Evolutionary conservation across 2,329 filamentous ascomycete species (phyloP), one percentile per base, ranked within the genome.

Genomic region (Colletotrichum sp.): DNA sequence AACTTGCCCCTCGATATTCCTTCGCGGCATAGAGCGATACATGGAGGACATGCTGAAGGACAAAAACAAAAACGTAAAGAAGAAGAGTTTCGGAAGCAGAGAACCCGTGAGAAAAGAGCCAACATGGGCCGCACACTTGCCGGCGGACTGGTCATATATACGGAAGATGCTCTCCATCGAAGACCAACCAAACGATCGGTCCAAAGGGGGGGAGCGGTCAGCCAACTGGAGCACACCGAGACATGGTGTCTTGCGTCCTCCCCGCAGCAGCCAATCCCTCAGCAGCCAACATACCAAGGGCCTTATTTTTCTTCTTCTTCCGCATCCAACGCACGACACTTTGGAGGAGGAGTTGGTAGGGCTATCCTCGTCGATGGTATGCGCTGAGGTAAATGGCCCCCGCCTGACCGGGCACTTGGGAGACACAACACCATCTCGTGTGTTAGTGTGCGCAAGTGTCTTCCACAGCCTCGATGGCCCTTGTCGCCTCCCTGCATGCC

Each of bases 341-440:
- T 48, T 52, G 43, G 15, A 34, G 28, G 59, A 34, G 48, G 10
- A 36, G 64, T 73, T 69, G 70, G 70, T 75, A 68, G 74, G 74
- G 70, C 70, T 74, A 75, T 73, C 74, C 74, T 75, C 74, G 70
- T 73, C 64, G 18, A 52, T 69, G 60, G 59, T 64, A 65, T 59
- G 59, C 59, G 64, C 70, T 63, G 64, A 68, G 70, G 65, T 59
- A 9, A 59, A 73, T 13, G 48, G 10, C n/a, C 73, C 74, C 70
- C 70, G 36, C 70, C 57, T 75, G 74, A 75, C 74, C 74, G 70
- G 34, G 59, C 43, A 73, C 59, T 60, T 75, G 74, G 74, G 74
- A 75, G 74, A 73, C 64, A 75, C 70, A 73, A 43, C 70, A 75
- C 74, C 74, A 68, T 75, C 64, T 69, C 24, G 55, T 73, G 66